Evolutionary conservation across 2,329 filamentous ascomycete species (phyloP).

Genomic region (Emydomyces testavorans): DNA sequence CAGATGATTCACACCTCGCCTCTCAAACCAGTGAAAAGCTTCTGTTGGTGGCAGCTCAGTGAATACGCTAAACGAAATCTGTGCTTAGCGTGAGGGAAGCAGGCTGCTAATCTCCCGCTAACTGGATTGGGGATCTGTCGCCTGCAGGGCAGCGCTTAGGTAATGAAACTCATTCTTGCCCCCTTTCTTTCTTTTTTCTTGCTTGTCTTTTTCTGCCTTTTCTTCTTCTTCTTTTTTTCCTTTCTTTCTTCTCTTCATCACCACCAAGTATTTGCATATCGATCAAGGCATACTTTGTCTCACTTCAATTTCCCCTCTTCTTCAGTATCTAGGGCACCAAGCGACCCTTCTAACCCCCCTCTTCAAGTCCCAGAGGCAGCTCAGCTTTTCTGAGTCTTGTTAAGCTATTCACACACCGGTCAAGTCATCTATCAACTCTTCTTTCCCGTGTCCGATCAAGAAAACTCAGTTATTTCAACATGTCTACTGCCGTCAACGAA

Average conservation of each 20-base stretch:
- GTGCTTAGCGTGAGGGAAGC: no score
- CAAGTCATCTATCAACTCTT: constrained; percentile 30
- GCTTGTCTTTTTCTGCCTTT: constrained; percentile 14
- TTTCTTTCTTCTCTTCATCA: constrained; percentile 17
- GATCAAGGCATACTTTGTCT: constrained; percentile 16
- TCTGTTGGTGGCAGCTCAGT: no score
- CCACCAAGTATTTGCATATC: constrained; percentile 13
- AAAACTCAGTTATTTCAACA: constrained; percentile 41
- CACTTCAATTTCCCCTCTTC: constrained; percentile 19
- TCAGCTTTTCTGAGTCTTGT: constrained; percentile 53
- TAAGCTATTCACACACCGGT: constrained; percentile 26
- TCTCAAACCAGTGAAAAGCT: no score
- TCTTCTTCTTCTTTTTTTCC: constrained; percentile 16
- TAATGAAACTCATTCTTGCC: constrained; percentile 9
- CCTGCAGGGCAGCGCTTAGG: constrained; percentile 7
- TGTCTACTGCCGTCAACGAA: constrained; percentile 74
- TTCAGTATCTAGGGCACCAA: constrained; percentile 68
- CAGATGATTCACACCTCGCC: no score
- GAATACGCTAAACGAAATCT: no score
- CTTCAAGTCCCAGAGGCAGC: constrained; percentile 43
- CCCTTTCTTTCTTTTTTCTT: constrained; percentile 10
- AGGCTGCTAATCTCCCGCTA: no score
- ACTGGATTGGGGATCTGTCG: constrained; percentile 2
- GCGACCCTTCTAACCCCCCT: constrained; percentile 65
- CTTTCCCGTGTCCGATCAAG: constrained; percentile 23